Base-by-base conservation (phyloP, 768 basidiomycete species). In the Inosperma sp. region DNA sequence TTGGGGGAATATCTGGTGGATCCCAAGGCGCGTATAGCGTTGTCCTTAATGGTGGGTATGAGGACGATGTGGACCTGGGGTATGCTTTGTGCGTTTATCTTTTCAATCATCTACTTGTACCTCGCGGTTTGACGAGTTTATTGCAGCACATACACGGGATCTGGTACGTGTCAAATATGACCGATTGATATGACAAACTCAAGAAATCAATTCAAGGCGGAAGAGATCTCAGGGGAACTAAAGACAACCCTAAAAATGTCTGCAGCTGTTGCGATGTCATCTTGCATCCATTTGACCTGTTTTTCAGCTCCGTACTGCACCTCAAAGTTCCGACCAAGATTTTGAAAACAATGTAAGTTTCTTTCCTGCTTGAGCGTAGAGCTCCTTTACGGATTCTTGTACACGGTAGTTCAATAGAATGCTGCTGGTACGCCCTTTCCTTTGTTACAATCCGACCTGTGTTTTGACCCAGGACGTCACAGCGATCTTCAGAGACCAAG, bases 21-120 rank as follows among this genome's bases (percentile, higher is more conserved):
- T 68, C 69, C 0, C 54, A 83, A 5, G 93, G 93, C 2, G 87
- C 89, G 2, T 88, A 86, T 56, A 92, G 88, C 35, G 79, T 96
- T 12, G 92, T 87, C 2, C 77, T 95, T 3, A 92, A 88, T 33
- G 93, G 93, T 9, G 93, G 89, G 2, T 93, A 93, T 51, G 85
- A 88, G 26, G 90, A 92, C 48, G 90, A 92, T 57, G 78, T 92
- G 14, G 89, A 93, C 55, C 64, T 82, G 13, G 89, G 89, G 48
- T 84, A 90, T 54, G 86, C 77, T 10, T 92, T 92, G 88, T 90
- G 60, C 67, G 88, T 80, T 14, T 39, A 3, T 30, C 25, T 22
- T 13, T 9, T 21, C 10, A 17, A 22, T 9, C 27, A 42, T 26
- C 7, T 2, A 13, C 29, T 26, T 29, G 5, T 13, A 16, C 49